Percentiles rank a stretch among this genome's conserved stretches.
phyloP scores from a whole-genome alignment of 345 rosid genomes.

The Pistacia atlantica region DNA sequence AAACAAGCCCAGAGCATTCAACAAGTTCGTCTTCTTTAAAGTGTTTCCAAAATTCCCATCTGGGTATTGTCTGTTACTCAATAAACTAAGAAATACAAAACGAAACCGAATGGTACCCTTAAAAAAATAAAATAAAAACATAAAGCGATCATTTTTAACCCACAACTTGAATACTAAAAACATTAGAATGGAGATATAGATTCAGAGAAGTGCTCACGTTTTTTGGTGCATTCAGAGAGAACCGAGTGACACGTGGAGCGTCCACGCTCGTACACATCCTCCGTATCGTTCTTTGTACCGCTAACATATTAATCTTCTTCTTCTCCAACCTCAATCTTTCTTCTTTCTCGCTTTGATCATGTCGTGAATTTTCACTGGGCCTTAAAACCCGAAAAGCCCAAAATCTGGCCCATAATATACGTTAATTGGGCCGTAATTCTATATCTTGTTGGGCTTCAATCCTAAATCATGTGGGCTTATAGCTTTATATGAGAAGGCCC shows the following conservation, averaged over 20 bases:
- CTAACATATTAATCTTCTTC: constrained; percentile 17
- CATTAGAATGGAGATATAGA: background rate
- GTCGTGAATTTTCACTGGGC: background rate
- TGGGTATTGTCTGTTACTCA: constrained; percentile 3
- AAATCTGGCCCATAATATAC: background rate
- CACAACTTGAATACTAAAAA: background rate
- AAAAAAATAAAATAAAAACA: background rate
- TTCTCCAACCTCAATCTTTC: background rate
- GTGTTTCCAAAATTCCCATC: constrained; percentile 8
- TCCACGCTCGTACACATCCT: constrained; percentile 39
- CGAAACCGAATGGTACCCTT: background rate
- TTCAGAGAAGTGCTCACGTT: constrained; percentile 37
- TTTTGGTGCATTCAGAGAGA: constrained; percentile 63
- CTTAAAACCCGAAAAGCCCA: background rate
- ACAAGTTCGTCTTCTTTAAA: background rate
- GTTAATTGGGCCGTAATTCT: too few species aligned
- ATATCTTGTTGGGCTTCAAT: too few species aligned
- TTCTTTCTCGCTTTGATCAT: background rate
- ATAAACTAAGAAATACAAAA: background rate
- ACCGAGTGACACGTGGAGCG: constrained; percentile 51
- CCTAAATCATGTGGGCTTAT: background rate
- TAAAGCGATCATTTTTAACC: background rate
- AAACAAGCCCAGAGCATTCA: background rate
- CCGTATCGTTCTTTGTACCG: constrained; percentile 37
- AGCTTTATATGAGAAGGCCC: background rate